Evolutionary conservation across 1,284 basidiomycete genomes (phyloP).

Genomic region (Trichosporon faecale): DNA sequence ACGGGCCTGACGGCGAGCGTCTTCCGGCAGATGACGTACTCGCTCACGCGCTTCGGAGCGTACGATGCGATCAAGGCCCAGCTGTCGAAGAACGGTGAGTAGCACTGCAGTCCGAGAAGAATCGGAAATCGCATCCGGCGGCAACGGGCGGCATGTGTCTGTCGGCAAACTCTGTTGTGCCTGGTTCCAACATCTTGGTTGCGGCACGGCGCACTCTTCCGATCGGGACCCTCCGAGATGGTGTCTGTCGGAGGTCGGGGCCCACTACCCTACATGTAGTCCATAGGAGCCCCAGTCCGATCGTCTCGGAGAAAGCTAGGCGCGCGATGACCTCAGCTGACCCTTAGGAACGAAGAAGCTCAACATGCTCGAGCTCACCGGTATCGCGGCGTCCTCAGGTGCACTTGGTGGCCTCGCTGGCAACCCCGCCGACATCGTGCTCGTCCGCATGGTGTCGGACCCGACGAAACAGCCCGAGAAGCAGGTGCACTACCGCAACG

Average conservation of each 20-base stretch:
- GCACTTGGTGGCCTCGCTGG: conserved; percentile 49
- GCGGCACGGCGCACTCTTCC: not conserved
- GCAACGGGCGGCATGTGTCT: conserved; percentile 3
- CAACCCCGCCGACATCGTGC: conserved; percentile 43
- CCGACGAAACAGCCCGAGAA: conserved; percentile 42
- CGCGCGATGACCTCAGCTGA: conserved; percentile 3
- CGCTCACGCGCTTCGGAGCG: conserved; percentile 47
- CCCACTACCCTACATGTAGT: not conserved
- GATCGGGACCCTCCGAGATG: not conserved
- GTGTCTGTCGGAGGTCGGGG: no score
- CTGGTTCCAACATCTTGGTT: not conserved
- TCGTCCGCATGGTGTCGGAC: conserved; percentile 50
- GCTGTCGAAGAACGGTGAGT: conserved; percentile 37
- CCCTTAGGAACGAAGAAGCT: conserved; percentile 36
- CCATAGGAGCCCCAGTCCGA: not conserved
- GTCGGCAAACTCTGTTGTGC: conserved; percentile 2
- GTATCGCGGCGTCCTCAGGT: conserved; percentile 44
- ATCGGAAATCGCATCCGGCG: not conserved
- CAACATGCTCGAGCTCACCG: conserved; percentile 42
- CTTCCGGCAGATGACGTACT: conserved; percentile 52
- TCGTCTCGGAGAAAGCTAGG: not conserved
- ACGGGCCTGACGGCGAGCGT: conserved; percentile 50
- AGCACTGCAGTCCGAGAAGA: not conserved
- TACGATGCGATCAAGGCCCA: conserved; percentile 47
- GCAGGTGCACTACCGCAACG: conserved; percentile 49